Evolutionary conservation across 208 protist genomes (phyloP).

Genomic region (Tritrichomonas foetus): DNA sequence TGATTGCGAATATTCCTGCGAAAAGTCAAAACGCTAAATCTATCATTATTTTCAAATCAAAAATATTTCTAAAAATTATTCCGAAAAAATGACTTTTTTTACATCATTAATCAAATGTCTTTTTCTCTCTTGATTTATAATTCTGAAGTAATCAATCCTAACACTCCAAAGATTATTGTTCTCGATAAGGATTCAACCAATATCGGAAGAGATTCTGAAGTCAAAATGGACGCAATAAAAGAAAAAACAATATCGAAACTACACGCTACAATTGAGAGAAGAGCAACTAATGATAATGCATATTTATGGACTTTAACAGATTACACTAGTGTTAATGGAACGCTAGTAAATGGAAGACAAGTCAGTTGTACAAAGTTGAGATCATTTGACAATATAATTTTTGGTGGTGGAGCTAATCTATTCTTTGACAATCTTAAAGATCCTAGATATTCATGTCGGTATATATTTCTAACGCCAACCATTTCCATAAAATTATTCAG

Average conservation of each 20-base stretch:
- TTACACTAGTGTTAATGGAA: neutral
- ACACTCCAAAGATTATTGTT: neutral
- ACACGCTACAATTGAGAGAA: neutral
- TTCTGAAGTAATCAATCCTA: neutral
- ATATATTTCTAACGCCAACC: neutral
- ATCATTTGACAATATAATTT: neutral
- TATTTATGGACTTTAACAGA: neutral
- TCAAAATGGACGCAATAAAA: neutral
- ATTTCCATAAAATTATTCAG: neutral
- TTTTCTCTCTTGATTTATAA: too few species aligned
- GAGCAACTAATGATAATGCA: neutral
- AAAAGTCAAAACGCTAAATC: too few species aligned
- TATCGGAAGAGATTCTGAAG: neutral
- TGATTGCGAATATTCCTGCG: too few species aligned
- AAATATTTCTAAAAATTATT: too few species aligned
- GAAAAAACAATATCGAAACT: slow-evolving; percentile 30
- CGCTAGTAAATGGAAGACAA: slow-evolving; percentile 23
- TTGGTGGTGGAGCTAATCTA: neutral
- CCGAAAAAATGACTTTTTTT: too few species aligned
- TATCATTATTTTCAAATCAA: too few species aligned
- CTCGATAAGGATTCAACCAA: neutral
- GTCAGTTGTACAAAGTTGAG: neutral
- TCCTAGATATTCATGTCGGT: neutral
- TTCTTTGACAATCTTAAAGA: neutral
- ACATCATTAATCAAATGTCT: too few species aligned